Evolutionary conservation across 2,329 filamentous ascomycete species (phyloP).

Genomic region (Nothomitra cinnamomea): DNA sequence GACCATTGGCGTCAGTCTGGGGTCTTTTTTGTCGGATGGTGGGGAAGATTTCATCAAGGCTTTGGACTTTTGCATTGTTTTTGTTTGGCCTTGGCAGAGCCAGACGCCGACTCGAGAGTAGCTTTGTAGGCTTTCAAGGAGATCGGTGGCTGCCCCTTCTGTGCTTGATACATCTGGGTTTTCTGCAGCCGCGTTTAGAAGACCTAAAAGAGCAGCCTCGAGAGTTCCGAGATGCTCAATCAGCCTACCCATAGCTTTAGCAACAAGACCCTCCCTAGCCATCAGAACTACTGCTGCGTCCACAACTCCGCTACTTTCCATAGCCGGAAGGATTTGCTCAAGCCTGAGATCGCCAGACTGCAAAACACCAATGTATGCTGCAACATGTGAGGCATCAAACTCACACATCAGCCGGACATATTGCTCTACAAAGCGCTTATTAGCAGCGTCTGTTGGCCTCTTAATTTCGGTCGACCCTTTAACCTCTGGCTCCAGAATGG

Average conservation of each 20-base stretch:
- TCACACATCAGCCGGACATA: slow-evolving; percentile 87
- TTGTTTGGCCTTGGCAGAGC: slow-evolving; percentile 78
- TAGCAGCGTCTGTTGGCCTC: slow-evolving; percentile 17
- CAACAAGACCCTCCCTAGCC: slow-evolving; percentile 70
- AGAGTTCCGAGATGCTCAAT: slow-evolving; percentile 66
- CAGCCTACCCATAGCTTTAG: slow-evolving; percentile 69
- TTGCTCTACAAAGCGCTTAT: slow-evolving; percentile 53
- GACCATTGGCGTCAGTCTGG: no score
- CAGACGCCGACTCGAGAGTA: slow-evolving; percentile 88
- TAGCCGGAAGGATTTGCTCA: slow-evolving; percentile 63
- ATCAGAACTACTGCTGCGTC: slow-evolving; percentile 87
- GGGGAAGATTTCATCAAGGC: slow-evolving; percentile 19
- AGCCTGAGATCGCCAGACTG: slow-evolving; percentile 64
- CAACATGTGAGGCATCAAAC: slow-evolving; percentile 67
- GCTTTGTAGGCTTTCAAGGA: slow-evolving; percentile 67
- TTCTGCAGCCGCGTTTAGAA: slow-evolving; percentile 45
- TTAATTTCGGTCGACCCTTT: slow-evolving; percentile 20
- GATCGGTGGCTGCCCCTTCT: slow-evolving; percentile 51
- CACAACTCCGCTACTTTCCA: slow-evolving; percentile 78
- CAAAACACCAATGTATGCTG: slow-evolving; percentile 62
- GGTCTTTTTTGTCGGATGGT: no score
- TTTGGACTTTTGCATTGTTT: slow-evolving; percentile 28
- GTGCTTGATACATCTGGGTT: slow-evolving; percentile 39
- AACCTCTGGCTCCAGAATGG: slow-evolving; percentile 50
- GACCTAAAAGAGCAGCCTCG: slow-evolving; percentile 57